phyloP scores from a whole-genome alignment of 768 basidiomycete genomes.

The Tulasnella sp. region DNA sequence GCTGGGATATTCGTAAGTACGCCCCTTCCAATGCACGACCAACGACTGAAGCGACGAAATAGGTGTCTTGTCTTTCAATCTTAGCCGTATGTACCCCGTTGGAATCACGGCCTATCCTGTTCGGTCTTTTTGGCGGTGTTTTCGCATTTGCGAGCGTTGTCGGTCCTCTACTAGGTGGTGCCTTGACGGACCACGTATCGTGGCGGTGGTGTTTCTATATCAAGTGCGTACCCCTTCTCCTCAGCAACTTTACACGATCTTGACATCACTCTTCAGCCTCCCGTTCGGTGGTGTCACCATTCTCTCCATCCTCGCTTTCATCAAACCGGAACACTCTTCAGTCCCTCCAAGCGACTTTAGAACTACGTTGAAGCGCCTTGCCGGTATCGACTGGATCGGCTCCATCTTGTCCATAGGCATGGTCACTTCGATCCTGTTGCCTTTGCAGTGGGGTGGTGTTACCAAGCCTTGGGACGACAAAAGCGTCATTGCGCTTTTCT shows the following conservation, averaged over 20 bases:
- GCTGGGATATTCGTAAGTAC: constrained; percentile 17
- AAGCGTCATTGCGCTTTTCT: constrained; percentile 26
- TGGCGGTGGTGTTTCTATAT: constrained; percentile 42
- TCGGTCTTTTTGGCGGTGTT: constrained; percentile 31
- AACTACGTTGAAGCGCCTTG: constrained; percentile 15
- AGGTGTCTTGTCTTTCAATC: constrained; percentile 17
- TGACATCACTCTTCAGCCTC: constrained; percentile 16
- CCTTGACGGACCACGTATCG: constrained; percentile 32
- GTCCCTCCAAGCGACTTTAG: constrained; percentile 18
- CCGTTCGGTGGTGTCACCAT: constrained; percentile 27
- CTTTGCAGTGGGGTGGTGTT: constrained; percentile 34
- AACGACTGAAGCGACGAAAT: too few relatives aligned
- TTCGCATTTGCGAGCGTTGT: constrained; percentile 34
- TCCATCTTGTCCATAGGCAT: constrained; percentile 26
- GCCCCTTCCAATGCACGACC: too few relatives aligned
- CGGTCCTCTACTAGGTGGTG: constrained; percentile 38
- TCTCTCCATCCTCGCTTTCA: constrained; percentile 27
- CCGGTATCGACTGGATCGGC: constrained; percentile 31
- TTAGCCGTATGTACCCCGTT: constrained; percentile 24
- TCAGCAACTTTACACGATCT: background rate
- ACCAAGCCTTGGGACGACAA: constrained; percentile 30
- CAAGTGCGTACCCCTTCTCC: constrained; percentile 17
- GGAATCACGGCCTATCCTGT: constrained; percentile 24
- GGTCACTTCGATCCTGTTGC: constrained; percentile 30
- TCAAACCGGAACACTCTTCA: constrained; percentile 23